Conservation (phyloP, 306 rosid species). For the Quercus aquifolioides region DNA sequence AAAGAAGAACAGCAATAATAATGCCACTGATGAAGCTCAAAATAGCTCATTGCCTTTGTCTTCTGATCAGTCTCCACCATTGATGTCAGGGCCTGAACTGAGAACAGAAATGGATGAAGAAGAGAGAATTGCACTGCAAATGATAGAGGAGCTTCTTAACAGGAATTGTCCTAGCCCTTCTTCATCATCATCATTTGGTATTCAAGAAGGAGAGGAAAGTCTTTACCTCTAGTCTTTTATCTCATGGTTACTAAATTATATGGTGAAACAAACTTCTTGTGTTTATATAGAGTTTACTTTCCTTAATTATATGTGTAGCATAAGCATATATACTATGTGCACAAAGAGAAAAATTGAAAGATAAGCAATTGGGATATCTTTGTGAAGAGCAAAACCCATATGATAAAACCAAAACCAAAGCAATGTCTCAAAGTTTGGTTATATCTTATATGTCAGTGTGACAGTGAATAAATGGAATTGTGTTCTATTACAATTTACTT, state of each 20-base stretch:
- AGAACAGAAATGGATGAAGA: conserved; percentile 46
- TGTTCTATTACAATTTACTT: neutral
- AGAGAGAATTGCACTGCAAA: conserved; percentile 74
- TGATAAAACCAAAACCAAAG: neutral
- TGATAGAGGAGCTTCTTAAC: conserved; percentile 92
- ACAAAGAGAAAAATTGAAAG: neutral
- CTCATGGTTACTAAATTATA: neutral
- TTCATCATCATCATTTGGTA: conserved; percentile 23
- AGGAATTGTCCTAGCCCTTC: conserved; percentile 45
- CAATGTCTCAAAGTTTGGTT: neutral
- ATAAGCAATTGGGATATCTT: neutral
- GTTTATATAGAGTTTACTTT: neutral
- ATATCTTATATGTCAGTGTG: neutral
- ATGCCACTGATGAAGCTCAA: neutral
- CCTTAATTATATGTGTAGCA: neutral
- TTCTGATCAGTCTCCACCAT: neutral
- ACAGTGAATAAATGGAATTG: neutral
- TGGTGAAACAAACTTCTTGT: neutral
- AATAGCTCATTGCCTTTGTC: neutral
- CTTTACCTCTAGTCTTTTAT: conserved; percentile 13
- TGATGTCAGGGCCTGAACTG: conserved; percentile 3
- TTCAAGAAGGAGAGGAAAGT: conserved; percentile 30
- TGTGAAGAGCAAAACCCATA: neutral
- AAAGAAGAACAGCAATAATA: conserved; percentile 9
- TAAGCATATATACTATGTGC: neutral